These are phyloP conservation scores for Globisporangium alternatum DNA, from an alignment of 352 stramenopile species.

Conservation along the genomic window DNA sequence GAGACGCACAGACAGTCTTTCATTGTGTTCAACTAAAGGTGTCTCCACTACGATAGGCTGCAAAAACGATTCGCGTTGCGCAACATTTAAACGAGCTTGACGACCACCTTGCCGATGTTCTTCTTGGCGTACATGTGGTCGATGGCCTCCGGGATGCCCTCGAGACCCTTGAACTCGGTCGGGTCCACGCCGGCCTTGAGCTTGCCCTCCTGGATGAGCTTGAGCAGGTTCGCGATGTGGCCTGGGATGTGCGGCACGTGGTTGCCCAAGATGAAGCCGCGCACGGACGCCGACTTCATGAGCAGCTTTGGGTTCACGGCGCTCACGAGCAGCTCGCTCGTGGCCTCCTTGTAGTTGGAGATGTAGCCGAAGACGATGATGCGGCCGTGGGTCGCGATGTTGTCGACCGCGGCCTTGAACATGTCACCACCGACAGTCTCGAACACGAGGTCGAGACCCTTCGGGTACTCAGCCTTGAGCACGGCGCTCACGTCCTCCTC, in stretches of 20 bases:
- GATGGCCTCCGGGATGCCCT: conserved; percentile 47
- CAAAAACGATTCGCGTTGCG: no score
- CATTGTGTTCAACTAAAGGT: no score
- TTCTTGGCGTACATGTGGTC: conserved; percentile 45
- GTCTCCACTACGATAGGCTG: no score
- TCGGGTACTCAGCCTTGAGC: conserved; percentile 71
- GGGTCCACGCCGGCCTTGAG: conserved; percentile 34
- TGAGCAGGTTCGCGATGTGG: conserved; percentile 38
- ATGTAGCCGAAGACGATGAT: conserved; percentile 62
- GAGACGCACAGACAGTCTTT: no score
- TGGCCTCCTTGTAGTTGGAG: conserved; percentile 29
- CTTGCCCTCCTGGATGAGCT: conserved; percentile 41
- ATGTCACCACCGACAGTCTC: conserved; percentile 58
- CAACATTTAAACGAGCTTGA: conserved; percentile 33
- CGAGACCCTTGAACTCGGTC: conserved; percentile 36
- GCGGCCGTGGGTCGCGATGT: conserved; percentile 51
- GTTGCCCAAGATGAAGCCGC: conserved; percentile 30
- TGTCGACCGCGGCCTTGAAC: conserved; percentile 45
- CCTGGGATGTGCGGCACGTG: conserved; percentile 29
- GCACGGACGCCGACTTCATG: conserved; percentile 27
- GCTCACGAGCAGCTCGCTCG: neutral
- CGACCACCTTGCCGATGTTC: conserved; percentile 63
- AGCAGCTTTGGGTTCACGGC: conserved; percentile 7
- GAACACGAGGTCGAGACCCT: conserved; percentile 67
- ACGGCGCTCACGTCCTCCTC: conserved; percentile 58